Percentiles rank a stretch among this genome's conserved stretches.
phyloP scores from a whole-genome alignment of 2,329 filamentous ascomycete genomes.

The Penicillium palitans region DNA sequence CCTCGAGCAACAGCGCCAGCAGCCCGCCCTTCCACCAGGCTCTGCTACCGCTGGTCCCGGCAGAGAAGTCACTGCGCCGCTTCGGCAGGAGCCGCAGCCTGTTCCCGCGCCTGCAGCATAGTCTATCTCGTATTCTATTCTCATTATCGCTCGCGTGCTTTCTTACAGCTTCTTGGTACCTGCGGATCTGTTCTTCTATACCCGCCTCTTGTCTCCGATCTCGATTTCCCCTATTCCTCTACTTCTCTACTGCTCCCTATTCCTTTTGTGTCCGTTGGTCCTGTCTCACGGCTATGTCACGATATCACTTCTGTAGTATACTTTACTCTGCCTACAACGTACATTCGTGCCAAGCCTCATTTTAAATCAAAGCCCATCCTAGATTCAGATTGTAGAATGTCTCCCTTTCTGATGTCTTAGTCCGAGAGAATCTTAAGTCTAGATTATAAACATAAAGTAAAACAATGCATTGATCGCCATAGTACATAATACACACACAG shows the following conservation, averaged over 20 bases:
- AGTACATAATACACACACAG: neutral
- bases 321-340: constrained; percentile 1
- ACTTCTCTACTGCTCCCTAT: constrained; percentile 1
- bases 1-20: constrained; percentile 35
- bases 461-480: neutral
- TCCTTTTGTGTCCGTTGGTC: constrained; percentile 9
- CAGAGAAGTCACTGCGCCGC: constrained; percentile 23
- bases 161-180: neutral
- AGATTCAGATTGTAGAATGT: neutral
- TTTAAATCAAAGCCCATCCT: neutral
- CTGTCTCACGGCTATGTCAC: constrained; percentile 19
- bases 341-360: neutral
- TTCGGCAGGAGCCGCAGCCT: constrained; percentile 19
- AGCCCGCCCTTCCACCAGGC: constrained; percentile 39
- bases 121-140: constrained; percentile 2
- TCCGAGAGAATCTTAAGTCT: neutral
- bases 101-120: constrained; percentile 31
- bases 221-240: neutral
- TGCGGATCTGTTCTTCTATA: constrained; percentile 22
- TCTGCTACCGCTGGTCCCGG: constrained; percentile 38
- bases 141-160: constrained; percentile 6
- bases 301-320: constrained; percentile 25
- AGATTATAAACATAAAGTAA: neutral
- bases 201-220: constrained; percentile 18
- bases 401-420: too few species aligned